phyloP scores from a whole-genome alignment of 164 flowering plant species.

The Vitis vinifera region ASM3070453v1 NC_081809.1:3262001-3262500 shows the following conservation, averaged over 20 bases:
- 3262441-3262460: constrained; percentile 38
- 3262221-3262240: neutral
- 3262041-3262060: too few species aligned
- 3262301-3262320: constrained; percentile 24
- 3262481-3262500: constrained; percentile 40
- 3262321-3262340: constrained; percentile 42
- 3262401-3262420: constrained; percentile 36
- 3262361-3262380: constrained; percentile 41
- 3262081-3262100: too few species aligned
- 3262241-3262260: too few species aligned
- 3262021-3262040: too few species aligned
- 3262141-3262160: too few species aligned
- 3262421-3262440: constrained; percentile 25
- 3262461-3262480: constrained; percentile 37
- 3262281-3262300: too few species aligned
- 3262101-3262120: too few species aligned
- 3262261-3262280: too few species aligned
- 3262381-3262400: constrained; percentile 34
- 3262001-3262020: too few species aligned
- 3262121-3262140: too few species aligned
- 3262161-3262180: constrained; percentile 33
- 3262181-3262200: constrained; percentile 47
- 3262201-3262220: constrained; percentile 56
- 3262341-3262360: constrained; percentile 37
- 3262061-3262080: too few species aligned